Percentiles rank a stretch among this genome's conserved stretches.
These are phyloP conservation scores for Beauveria medogensis DNA, from an alignment of 2,329 filamentous ascomycete species.

Conservation along the genomic window DNA sequence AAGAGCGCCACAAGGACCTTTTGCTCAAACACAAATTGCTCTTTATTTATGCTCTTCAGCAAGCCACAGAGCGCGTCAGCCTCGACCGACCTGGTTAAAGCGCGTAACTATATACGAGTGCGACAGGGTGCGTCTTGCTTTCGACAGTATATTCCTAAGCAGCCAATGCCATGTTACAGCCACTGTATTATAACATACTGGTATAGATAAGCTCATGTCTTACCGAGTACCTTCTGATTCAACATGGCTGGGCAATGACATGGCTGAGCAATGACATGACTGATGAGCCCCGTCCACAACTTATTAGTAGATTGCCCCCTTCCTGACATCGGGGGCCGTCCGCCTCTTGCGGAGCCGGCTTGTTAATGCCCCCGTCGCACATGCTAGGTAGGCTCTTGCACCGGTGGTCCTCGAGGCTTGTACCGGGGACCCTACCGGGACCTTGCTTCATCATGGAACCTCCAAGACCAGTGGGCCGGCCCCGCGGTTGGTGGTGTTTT, in stretches of 20 bases:
- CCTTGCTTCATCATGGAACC: background rate
- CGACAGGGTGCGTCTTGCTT: background rate
- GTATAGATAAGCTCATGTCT: background rate
- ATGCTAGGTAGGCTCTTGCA: background rate
- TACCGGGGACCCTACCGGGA: background rate
- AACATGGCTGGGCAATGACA: background rate
- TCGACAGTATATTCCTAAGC: background rate
- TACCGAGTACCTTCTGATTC: background rate
- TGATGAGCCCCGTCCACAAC: background rate
- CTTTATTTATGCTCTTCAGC: background rate
- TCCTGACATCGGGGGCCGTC: background rate
- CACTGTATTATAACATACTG: background rate
- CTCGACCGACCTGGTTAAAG: background rate
- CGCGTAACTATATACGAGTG: background rate
- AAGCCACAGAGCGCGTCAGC: slow-evolving; percentile 6
- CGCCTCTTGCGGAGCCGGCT: background rate
- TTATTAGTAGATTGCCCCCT: background rate
- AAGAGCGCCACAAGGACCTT: slow-evolving; percentile 1
- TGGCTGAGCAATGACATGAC: slow-evolving; percentile 1
- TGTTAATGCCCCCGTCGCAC: slow-evolving; percentile 9
- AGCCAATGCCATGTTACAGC: background rate
- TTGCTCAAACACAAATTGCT: background rate
- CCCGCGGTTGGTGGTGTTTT: background rate
- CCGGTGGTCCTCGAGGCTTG: background rate
- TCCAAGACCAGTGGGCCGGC: background rate